Percentiles rank a stretch among this genome's conserved stretches.
Evolutionary conservation across 257 asterid species (phyloP).

Genomic region (Nicotiana undulata): DNA sequence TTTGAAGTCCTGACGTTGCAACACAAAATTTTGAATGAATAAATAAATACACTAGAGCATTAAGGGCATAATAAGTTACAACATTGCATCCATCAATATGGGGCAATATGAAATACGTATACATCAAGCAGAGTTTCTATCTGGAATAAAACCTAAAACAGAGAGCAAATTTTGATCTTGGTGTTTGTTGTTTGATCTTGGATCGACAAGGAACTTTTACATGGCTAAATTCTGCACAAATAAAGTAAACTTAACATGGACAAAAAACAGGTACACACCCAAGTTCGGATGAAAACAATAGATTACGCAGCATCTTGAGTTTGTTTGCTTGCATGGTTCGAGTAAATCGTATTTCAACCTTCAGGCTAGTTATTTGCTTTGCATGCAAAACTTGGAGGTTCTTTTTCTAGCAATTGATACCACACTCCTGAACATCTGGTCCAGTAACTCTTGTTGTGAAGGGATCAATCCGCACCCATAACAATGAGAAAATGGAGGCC

Average conservation of each 20-base stretch:
- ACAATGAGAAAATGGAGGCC: slow-evolving; percentile 85
- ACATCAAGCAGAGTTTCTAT: neutral
- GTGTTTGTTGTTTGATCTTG: neutral
- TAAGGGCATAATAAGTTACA: slow-evolving; percentile 1
- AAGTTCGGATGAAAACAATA: neutral
- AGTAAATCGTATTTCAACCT: neutral
- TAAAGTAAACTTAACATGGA: neutral
- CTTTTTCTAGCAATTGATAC: slow-evolving; percentile 60
- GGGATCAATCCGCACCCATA: slow-evolving; percentile 91
- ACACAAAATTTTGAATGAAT: slow-evolving; percentile 3
- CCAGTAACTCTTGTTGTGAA: slow-evolving; percentile 87
- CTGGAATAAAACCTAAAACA: neutral
- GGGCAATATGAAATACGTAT: neutral
- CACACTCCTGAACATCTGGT: slow-evolving; percentile 68
- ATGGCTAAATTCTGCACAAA: slow-evolving; percentile 7
- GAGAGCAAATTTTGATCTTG: neutral
- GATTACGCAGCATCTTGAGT: neutral
- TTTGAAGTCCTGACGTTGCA: neutral
- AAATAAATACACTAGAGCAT: neutral
- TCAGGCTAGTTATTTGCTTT: neutral
- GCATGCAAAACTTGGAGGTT: neutral
- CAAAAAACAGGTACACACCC: neutral
- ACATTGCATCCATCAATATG: neutral
- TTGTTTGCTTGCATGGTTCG: slow-evolving; percentile 1
- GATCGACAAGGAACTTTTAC: neutral